phyloP scores from a whole-genome alignment of 164 flowering plant genomes.

The Nymphaea colorata region DNA sequence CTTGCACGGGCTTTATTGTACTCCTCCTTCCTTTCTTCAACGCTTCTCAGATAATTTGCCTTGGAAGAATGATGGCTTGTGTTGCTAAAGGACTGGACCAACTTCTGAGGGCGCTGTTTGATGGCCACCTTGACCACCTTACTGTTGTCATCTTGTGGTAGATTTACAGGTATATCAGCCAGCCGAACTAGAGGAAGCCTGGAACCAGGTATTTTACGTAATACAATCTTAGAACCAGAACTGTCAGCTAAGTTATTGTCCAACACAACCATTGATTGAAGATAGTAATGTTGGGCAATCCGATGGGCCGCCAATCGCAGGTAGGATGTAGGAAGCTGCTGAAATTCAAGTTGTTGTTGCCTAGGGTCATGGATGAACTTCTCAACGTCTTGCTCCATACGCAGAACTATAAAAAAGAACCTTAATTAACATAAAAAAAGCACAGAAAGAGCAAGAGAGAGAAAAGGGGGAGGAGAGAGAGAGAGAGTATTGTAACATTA shows the following conservation, averaged over 20 bases:
- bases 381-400: conserved; percentile 95
- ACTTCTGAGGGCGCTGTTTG: conserved; percentile 78
- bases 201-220: conserved; percentile 62
- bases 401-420: conserved; percentile 38
- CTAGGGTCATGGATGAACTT: conserved; percentile 78
- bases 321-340: conserved; percentile 96
- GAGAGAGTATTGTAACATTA: background rate
- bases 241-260: conserved; percentile 76
- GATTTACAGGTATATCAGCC: conserved; percentile 75
- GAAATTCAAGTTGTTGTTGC: conserved; percentile 81
- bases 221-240: conserved; percentile 71
- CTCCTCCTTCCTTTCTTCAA: conserved; percentile 97
- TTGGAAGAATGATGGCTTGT: conserved; percentile 36
- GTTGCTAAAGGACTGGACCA: conserved; percentile 14
- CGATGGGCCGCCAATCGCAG: conserved; percentile 95
- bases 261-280: conserved; percentile 78
- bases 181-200: conserved; percentile 62
- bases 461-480: background rate
- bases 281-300: conserved; percentile 85
- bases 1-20: conserved; percentile 90
- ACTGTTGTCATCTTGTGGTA: conserved; percentile 48
- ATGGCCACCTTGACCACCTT: conserved; percentile 65
- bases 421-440: background rate
- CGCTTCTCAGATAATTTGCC: conserved; percentile 53
- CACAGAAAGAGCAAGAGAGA: background rate